These are phyloP conservation scores for Apium graveolens DNA, from an alignment of 129 eudicot species.

Conservation along the genomic window DNA sequence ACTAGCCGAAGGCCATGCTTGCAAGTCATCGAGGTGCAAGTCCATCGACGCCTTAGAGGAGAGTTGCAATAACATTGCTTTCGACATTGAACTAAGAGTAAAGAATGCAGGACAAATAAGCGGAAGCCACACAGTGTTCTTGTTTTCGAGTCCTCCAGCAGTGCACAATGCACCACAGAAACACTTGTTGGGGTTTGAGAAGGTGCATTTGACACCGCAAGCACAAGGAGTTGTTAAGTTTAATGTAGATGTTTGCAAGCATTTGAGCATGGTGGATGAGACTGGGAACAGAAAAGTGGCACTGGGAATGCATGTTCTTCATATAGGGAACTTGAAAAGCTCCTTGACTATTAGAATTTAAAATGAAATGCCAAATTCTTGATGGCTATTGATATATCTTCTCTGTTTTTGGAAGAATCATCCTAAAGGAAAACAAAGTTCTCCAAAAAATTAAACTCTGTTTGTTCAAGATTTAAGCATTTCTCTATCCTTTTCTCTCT, in stretches of 20 bases:
- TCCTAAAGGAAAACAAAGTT: constrained; percentile 14
- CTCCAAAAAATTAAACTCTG: constrained; percentile 14
- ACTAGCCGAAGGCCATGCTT: constrained; percentile 59
- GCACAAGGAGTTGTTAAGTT: constrained; percentile 56
- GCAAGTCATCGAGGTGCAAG: constrained; percentile 50
- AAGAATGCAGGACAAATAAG: constrained; percentile 47
- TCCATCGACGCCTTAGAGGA: constrained; percentile 53
- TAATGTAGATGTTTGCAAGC: constrained; percentile 70
- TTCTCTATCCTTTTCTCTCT: not conserved
- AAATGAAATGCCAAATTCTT: constrained; percentile 13
- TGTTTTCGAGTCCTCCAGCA: constrained; percentile 69
- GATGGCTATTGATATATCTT: constrained; percentile 3
- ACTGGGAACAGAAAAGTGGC: constrained; percentile 66
- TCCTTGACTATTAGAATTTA: constrained; percentile 54
- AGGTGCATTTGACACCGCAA: constrained; percentile 54
- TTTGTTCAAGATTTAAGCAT: not conserved
- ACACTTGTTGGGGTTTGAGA: constrained; percentile 73
- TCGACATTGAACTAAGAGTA: constrained; percentile 54
- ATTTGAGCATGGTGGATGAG: constrained; percentile 93
- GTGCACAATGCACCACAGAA: constrained; percentile 78
- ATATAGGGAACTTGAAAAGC: constrained; percentile 71
- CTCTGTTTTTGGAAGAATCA: constrained; percentile 17
- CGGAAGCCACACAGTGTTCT: constrained; percentile 73
- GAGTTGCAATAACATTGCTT: constrained; percentile 49
- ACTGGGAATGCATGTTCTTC: constrained; percentile 70